Evolutionary conservation across 2,329 filamentous ascomycete species (phyloP).

Genomic region (Elsinoe ampelina): DNA sequence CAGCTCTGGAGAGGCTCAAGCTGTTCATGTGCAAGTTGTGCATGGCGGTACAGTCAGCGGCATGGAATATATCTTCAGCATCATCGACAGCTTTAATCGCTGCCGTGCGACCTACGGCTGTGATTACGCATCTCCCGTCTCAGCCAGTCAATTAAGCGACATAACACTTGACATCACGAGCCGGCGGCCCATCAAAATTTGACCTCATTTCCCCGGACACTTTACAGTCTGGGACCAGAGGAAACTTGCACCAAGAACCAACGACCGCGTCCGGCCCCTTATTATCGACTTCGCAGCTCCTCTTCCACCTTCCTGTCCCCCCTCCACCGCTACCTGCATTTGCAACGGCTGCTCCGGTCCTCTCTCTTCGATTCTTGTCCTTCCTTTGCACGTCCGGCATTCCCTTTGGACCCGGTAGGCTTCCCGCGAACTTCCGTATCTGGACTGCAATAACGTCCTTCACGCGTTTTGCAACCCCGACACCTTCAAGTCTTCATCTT

Average conservation of each 20-base stretch:
- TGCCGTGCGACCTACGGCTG: too few species aligned
- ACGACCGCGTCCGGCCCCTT: background rate
- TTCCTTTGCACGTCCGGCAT: background rate
- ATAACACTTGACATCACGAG: background rate
- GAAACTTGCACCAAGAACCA: background rate
- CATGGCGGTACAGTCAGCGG: background rate
- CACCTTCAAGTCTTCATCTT: background rate
- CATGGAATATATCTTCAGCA: background rate
- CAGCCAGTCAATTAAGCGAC: constrained; percentile 3
- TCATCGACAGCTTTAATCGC: background rate
- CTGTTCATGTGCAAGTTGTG: background rate
- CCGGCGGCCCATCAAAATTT: background rate
- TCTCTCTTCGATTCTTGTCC: background rate
- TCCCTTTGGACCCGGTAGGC: background rate
- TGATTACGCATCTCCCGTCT: background rate
- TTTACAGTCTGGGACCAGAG: background rate
- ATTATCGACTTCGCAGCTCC: background rate
- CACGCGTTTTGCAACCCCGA: background rate
- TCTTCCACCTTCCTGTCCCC: background rate
- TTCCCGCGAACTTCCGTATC: constrained; percentile 1
- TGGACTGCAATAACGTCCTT: background rate
- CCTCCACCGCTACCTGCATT: background rate
- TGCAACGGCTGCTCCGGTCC: background rate
- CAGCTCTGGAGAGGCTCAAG: background rate
- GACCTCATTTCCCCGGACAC: constrained; percentile 10